These are phyloP conservation scores for Claviceps sp. DNA, from an alignment of 2,329 filamentous ascomycete genomes.

Conservation along the genomic window DNA sequence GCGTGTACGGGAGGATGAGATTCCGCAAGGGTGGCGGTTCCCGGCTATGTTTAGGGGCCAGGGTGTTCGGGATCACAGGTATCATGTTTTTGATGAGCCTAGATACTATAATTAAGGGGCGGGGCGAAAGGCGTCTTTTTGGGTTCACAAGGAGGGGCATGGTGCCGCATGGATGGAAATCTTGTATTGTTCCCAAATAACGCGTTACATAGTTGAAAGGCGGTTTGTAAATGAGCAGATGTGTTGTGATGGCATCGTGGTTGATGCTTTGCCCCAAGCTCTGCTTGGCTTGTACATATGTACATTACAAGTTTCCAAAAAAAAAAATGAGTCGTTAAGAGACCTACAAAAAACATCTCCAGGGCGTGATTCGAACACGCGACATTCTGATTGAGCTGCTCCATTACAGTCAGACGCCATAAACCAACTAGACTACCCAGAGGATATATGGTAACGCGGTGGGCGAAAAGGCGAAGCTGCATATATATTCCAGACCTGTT, in stretches of 20 bases:
- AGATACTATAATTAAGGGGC: conserved; percentile 45
- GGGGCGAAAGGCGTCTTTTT: not conserved
- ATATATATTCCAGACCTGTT: no score
- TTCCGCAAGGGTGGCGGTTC: conserved; percentile 70
- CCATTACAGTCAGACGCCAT: conserved; percentile 15
- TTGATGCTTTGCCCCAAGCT: no score
- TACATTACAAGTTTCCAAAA: no score
- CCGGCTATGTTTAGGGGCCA: conserved; percentile 71
- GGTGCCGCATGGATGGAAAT: no score
- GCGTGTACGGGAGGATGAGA: conserved; percentile 53
- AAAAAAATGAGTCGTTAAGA: not conserved
- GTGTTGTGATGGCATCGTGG: no score
- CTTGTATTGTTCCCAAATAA: no score
- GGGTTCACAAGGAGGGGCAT: not conserved
- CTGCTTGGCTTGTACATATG: no score
- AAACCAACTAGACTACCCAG: conserved; percentile 17
- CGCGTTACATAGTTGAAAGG: no score
- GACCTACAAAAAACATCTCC: conserved; percentile 6
- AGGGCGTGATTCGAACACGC: conserved; percentile 16
- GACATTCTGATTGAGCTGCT: conserved; percentile 13
- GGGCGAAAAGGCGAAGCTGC: no score
- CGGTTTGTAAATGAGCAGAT: no score
- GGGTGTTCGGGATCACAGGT: conserved; percentile 77
- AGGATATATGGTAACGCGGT: not conserved
- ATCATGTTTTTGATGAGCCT: conserved; percentile 92